Base-by-base conservation (phyloP, 495 filamentous ascomycete species). In the Penicillium cataractarum region DNA sequence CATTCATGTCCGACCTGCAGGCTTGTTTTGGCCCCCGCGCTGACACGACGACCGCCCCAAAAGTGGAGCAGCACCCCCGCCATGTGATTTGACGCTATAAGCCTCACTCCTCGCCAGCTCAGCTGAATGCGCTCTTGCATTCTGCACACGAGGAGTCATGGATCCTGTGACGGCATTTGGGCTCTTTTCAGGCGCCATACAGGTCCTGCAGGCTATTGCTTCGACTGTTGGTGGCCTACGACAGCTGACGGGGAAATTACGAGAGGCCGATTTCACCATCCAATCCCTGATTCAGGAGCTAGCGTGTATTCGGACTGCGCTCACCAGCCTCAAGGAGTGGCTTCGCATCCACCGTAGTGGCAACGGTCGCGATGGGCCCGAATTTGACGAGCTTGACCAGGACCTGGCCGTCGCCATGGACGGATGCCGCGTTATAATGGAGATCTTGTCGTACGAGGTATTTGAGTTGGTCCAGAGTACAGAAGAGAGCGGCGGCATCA, bases 241-340 rank as follows among this genome's bases (percentile, higher is more conserved):
- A 7, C 61, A 75, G 31, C 64, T 80, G 2, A 67, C 66, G 29
- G 73, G 70, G 15, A 80, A 75, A 73, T 79, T 74, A 55, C 63
- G 63, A n/a, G 71, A 78, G 62, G 75, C 79, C 37, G 76, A 81
- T 54, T 65, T 74, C 49, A 78, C 75, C 21, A 79, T 83, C 26
- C 66, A 68, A 26, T 74, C 74, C 21, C 73, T 82, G 33, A 76
- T 80, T 33, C 61, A 65, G 17, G 71, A 82, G 61, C 62, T 83
- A 44, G 73, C 58, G 9, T 77, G 74, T 26, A 76, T 83, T 57
- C 68, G 72, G 42, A 67, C 75, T 2, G 74, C 80, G 7, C 55
- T 83, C 24, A 72, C 65, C 15, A 76, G 79, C 57, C 74, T 83
- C 54, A 66, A 76, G 24, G 74, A 78, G 51, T 81, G 78, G 76